These are phyloP conservation scores for Euphorbia peplus DNA, from an alignment of 345 rosid species.

Conservation along the genomic window DNA sequence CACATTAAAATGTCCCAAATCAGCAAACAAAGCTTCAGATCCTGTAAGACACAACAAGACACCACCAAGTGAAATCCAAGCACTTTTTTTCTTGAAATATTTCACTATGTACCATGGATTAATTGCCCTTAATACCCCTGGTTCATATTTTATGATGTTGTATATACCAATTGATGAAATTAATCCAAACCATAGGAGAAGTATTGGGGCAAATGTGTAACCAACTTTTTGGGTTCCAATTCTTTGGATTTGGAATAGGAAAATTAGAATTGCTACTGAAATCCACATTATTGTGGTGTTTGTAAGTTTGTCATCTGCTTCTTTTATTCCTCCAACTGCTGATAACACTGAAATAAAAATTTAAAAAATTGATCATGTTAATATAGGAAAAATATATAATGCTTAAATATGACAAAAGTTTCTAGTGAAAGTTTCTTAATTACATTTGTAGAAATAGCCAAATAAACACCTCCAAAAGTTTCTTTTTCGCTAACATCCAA, in stretches of 20 bases:
- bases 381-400: too few relatives aligned
- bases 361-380: too few relatives aligned
- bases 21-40: slow-evolving; percentile 55
- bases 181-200: slow-evolving; percentile 38
- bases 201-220: slow-evolving; percentile 41
- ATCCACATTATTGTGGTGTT: slow-evolving; percentile 28
- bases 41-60: slow-evolving; percentile 69
- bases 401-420: too few relatives aligned
- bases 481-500: too few relatives aligned
- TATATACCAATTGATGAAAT: slow-evolving; percentile 37
- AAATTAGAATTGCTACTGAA: slow-evolving; percentile 36
- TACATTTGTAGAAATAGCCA: too few relatives aligned
- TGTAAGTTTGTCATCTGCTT: slow-evolving; percentile 28
- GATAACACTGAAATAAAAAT: slow-evolving; percentile 37
- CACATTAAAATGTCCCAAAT: slow-evolving; percentile 55
- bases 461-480: too few relatives aligned
- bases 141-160: slow-evolving; percentile 40
- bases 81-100: slow-evolving; percentile 47
- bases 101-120: slow-evolving; percentile 53
- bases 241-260: slow-evolving; percentile 43
- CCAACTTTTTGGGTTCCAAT: slow-evolving; percentile 57
- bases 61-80: slow-evolving; percentile 77
- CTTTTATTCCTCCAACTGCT: slow-evolving; percentile 49
- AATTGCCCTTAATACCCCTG: slow-evolving; percentile 35
- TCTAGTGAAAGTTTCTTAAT: too few relatives aligned